Conservation (phyloP, 352 stramenopile genomes). For the Aphanomyces astaci region DNA sequence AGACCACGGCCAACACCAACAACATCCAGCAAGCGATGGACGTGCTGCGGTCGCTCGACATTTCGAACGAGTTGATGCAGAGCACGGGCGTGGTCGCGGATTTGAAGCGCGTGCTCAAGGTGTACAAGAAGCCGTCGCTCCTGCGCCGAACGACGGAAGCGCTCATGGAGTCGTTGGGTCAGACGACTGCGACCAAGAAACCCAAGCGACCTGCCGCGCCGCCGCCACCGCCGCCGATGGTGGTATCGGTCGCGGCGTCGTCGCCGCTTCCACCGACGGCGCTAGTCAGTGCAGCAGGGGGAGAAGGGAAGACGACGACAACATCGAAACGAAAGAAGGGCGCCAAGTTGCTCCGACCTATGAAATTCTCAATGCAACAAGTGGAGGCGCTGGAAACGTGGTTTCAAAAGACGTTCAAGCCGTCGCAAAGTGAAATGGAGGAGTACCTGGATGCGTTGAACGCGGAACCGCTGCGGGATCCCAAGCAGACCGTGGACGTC, state of each 20-base stretch:
- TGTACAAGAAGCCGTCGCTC: conserved; percentile 72
- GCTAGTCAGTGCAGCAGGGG: not conserved
- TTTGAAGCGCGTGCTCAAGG: conserved; percentile 68
- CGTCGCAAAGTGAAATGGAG: conserved; percentile 72
- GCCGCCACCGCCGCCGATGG: conserved; percentile 20
- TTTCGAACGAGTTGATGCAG: conserved; percentile 60
- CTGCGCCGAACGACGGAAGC: conserved; percentile 61
- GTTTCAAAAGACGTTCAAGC: conserved; percentile 86
- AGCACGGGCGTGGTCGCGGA: conserved; percentile 62
- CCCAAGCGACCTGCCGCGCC: not conserved
- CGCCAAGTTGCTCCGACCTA: conserved; percentile 49
- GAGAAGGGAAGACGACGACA: not conserved
- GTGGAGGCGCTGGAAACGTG: conserved; percentile 66
- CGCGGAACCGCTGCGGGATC: conserved; percentile 53
- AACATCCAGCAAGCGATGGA: conserved; percentile 69
- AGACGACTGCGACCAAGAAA: conserved; percentile 8
- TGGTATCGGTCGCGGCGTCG: not conserved
- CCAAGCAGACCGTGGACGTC: conserved; percentile 70
- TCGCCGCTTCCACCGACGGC: conserved; percentile 18
- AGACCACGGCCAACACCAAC: conserved; percentile 51
- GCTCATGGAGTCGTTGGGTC: conserved; percentile 56
- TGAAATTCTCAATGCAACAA: conserved; percentile 84
- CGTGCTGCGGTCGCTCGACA: conserved; percentile 66
- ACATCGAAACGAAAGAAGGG: conserved; percentile 34
- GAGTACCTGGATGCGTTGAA: conserved; percentile 62